phyloP scores from a whole-genome alignment of 179 eudicot genomes.

The Pouteria campechiana region DNA sequence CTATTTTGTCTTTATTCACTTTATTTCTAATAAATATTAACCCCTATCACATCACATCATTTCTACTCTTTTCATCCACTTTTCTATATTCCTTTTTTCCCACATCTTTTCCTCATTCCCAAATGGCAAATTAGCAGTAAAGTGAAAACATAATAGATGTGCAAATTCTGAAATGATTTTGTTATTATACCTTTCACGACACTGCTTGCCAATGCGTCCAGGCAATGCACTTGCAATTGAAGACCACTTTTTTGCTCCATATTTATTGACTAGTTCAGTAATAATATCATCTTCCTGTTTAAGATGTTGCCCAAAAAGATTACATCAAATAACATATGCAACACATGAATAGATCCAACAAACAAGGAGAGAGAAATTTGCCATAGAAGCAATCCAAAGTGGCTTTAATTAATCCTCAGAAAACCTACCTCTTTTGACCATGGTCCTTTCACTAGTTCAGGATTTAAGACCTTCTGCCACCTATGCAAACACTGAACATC shows the following conservation, averaged over 20 bases:
- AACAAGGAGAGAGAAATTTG: background rate
- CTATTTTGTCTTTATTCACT: too few species aligned
- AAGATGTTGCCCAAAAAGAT: background rate
- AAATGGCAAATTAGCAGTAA: too few species aligned
- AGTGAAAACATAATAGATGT: too few species aligned
- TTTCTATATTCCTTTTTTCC: too few species aligned
- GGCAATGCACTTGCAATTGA: constrained; percentile 86
- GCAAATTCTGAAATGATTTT: too few species aligned
- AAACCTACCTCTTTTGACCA: constrained; percentile 90
- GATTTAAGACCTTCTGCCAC: constrained; percentile 97
- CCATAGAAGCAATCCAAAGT: too few species aligned
- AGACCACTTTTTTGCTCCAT: constrained; percentile 97
- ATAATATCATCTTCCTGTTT: constrained; percentile 80
- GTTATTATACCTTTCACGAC: constrained; percentile 75
- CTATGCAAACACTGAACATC: constrained; percentile 97
- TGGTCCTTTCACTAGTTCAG: constrained; percentile 96
- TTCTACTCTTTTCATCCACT: too few species aligned
- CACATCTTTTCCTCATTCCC: too few species aligned
- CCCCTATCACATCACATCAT: too few species aligned
- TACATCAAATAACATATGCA: background rate
- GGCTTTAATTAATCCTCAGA: background rate
- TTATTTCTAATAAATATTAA: too few species aligned
- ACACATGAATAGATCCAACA: background rate
- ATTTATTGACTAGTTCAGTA: constrained; percentile 59
- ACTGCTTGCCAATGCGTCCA: constrained; percentile 98